Base-by-base conservation (phyloP, 2,329 filamentous ascomycete genomes). In the Microdochium trichocladiopsis region DNA sequence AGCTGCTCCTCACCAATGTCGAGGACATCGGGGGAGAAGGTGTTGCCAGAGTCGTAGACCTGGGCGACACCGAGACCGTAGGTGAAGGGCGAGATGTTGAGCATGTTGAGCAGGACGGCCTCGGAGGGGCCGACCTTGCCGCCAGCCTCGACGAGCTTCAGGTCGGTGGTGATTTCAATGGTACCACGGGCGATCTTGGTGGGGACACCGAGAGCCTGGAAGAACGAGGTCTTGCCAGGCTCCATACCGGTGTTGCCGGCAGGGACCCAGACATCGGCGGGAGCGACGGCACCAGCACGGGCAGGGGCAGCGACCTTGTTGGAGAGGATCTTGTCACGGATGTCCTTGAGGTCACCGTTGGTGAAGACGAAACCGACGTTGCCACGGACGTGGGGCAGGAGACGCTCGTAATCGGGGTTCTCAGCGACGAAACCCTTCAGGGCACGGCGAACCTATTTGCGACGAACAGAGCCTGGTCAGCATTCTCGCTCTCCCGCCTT, bases 131-230 rank as follows among this genome's bases (percentile, higher is more conserved):
- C 94, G 82, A 99, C 95, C 84, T 96, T 97, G 82, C 53, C 80
- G 65, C 86, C 86, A 61, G 90, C 84, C 82, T 96, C 91, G 70
- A 97, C 88, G 75, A 99, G 89, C 89, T 96, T 97, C 68, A 99
- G 83, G 72, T 99, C 94, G 68, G 86, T 82, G 60, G 92, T 96
- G 72, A 99, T 99, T 90, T 99, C 94, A 79, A 99, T 99, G 79
- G 94, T 99, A 95, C 94, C 95, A 95, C 94, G 94, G 73, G 94
- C 94, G 80, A 99, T 99, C 91, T 99, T 99, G 85, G 94, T 99
- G 72, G 94, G 94, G 73, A 99, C 91, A 90, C 93, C 93, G 78
- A 99, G 94, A 69, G 94, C 94, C 87, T 99, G 94, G 92, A 99
- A 99, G 91, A 99, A 99, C 73, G 94, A 97, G 71, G 94, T 99